These are phyloP conservation scores for Ambrosia trifida DNA, from an alignment of 129 eudicot genomes.

Conservation along the genomic window DNA sequence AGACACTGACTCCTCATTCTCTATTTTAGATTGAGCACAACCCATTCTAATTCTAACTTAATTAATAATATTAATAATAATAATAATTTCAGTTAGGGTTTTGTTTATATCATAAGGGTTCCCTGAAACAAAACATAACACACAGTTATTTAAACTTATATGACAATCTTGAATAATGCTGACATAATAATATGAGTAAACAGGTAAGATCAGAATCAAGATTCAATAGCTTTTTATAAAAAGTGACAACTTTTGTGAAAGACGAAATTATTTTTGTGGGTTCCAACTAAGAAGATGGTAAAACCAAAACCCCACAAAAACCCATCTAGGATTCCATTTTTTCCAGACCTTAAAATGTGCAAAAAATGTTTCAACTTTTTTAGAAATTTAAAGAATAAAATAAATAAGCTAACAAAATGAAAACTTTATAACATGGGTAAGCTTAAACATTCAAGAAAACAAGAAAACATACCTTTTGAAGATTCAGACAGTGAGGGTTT, in stretches of 20 bases:
- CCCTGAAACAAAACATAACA: constrained; percentile 25
- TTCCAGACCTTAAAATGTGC: background rate
- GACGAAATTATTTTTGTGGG: constrained; percentile 1
- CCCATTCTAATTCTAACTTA: constrained; percentile 54
- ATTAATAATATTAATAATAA: background rate
- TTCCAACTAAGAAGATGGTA: constrained; percentile 17
- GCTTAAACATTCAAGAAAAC: background rate
- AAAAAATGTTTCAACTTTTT: background rate
- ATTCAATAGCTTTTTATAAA: constrained; percentile 32
- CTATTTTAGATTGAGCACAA: constrained; percentile 95
- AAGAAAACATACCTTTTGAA: constrained; percentile 23
- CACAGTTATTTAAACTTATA: background rate
- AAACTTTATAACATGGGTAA: background rate
- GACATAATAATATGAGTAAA: no score
- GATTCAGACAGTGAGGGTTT: background rate
- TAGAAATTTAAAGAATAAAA: background rate
- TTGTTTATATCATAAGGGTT: constrained; percentile 1
- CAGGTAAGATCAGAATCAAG: background rate
- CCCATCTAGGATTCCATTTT: background rate
- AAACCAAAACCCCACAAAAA: constrained; percentile 18
- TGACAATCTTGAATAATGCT: background rate
- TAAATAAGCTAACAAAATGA: background rate
- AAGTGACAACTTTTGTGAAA: constrained; percentile 20
- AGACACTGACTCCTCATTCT: constrained; percentile 87
- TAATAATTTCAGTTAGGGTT: constrained; percentile 20